Evolutionary conservation across 805 yeast species (phyloP).

Genomic region (Metschnikowia dekortorum): DNA sequence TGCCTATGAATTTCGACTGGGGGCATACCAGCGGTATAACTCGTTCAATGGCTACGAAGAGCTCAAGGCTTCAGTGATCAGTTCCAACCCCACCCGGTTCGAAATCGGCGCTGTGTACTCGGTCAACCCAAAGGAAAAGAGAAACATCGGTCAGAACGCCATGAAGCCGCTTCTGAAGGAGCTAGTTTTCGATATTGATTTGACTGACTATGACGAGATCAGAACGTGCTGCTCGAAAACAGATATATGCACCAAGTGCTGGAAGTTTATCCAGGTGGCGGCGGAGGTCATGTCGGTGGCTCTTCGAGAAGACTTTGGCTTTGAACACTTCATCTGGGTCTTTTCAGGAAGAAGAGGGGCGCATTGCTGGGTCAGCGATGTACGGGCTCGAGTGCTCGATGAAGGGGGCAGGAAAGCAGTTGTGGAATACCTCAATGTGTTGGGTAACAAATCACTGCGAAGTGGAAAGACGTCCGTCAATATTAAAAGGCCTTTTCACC

Average conservation of each 20-base stretch:
- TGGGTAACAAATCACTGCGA: conserved; percentile 41
- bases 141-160: conserved; percentile 66
- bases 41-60: conserved; percentile 65
- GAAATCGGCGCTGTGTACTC: conserved; percentile 93
- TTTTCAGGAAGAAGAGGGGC: conserved; percentile 99
- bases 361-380: conserved; percentile 96
- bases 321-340: conserved; percentile 84
- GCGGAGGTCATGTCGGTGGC: conserved; percentile 68
- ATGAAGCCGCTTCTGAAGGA: conserved; percentile 84
- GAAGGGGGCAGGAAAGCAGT: conserved; percentile 74
- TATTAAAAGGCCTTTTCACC: conserved; percentile 81
- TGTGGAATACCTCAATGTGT: conserved; percentile 77
- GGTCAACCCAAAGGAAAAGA: conserved; percentile 82
- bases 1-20: conserved; percentile 84
- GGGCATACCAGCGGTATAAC: conserved; percentile 86
- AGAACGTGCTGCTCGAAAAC: conserved; percentile 93
- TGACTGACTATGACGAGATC: conserved; percentile 91
- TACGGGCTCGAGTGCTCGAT: conserved; percentile 67
- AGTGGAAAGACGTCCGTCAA: conserved; percentile 47
- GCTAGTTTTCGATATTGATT: conserved; percentile 92
- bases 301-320: conserved; percentile 84
- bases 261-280: conserved; percentile 89
- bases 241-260: conserved; percentile 80
- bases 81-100: conserved; percentile 80
- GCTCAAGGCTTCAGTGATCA: conserved; percentile 71